Conservation (phyloP, 495 filamentous ascomycete species). For the Xylaria acuta region DNA sequence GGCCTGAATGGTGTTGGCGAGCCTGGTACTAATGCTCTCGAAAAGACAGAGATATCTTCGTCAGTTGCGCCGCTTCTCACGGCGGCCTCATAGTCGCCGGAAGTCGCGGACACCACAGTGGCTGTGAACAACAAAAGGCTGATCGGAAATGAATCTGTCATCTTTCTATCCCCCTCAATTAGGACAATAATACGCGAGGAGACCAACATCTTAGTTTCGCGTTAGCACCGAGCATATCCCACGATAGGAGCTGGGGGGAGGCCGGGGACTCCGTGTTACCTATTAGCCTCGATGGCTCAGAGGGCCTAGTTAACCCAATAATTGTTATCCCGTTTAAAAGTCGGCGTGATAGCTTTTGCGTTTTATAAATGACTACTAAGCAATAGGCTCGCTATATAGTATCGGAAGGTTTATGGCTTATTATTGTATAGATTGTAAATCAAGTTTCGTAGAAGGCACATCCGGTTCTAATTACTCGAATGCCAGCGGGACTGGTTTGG, state of each 20-base stretch:
- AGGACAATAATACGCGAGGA: neutral
- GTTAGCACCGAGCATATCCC: neutral
- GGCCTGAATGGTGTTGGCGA: neutral
- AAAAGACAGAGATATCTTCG: neutral
- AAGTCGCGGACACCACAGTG: neutral
- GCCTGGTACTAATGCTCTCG: neutral
- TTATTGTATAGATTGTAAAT: neutral
- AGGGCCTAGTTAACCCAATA: slow-evolving; percentile 2
- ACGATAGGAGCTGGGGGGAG: slow-evolving; percentile 2
- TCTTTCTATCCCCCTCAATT: too few relatives aligned
- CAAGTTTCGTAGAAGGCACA: neutral
- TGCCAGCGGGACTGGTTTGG: neutral
- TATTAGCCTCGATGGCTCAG: slow-evolving; percentile 18
- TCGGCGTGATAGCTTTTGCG: neutral
- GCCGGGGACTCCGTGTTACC: slow-evolving; percentile 31
- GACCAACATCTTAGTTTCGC: neutral
- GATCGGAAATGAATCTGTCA: neutral
- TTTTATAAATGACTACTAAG: neutral
- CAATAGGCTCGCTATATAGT: neutral
- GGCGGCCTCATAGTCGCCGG: neutral
- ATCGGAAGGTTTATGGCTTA: neutral
- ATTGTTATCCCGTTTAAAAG: slow-evolving; percentile 31
- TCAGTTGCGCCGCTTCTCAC: neutral
- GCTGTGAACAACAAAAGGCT: neutral
- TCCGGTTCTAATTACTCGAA: neutral